phyloP scores from a whole-genome alignment of 1,139 yeast genomes.

The Yamadazyma buinensis region DNA sequence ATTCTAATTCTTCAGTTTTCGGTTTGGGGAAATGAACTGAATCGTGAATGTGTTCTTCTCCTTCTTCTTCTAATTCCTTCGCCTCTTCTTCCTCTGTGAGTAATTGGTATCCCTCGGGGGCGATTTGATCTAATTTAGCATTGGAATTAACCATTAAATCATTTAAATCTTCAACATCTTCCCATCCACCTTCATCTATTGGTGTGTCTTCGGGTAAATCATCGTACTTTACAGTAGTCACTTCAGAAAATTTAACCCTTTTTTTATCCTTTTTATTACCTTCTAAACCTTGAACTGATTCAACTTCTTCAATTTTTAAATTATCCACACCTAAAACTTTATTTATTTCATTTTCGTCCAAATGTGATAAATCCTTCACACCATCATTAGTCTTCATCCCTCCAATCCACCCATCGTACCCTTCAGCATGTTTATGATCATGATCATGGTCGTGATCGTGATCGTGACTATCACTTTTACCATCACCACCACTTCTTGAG shows the following conservation, averaged over 20 bases:
- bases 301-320: slow-evolving; percentile 1
- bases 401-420: slow-evolving; percentile 74
- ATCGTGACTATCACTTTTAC: slow-evolving; percentile 2
- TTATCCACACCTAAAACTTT: slow-evolving; percentile 31
- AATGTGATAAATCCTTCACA: slow-evolving; percentile 27
- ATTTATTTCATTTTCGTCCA: slow-evolving; percentile 37
- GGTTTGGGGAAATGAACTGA: slow-evolving; percentile 66
- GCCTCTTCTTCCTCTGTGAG: slow-evolving; percentile 28
- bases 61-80: slow-evolving; percentile 26
- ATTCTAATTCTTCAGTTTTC: slow-evolving; percentile 19
- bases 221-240: slow-evolving; percentile 39
- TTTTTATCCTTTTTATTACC: slow-evolving; percentile 9
- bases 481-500: slow-evolving; percentile 12
- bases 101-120: slow-evolving; percentile 45
- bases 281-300: no score
- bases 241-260: slow-evolving; percentile 39
- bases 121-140: slow-evolving; percentile 12
- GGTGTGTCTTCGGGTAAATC: slow-evolving; percentile 24
- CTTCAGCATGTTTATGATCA: slow-evolving; percentile 53
- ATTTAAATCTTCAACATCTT: slow-evolving; percentile 34
- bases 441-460: slow-evolving; percentile 17
- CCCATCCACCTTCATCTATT: slow-evolving; percentile 41
- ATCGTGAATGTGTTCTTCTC: slow-evolving; percentile 7
- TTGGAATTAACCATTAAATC: slow-evolving; percentile 22
- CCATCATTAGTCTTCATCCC: slow-evolving; percentile 45